Evolutionary conservation across 495 filamentous ascomycete genomes (phyloP), one percentile per base, ranked within the genome.

Genomic region (Gamarada debralockiae): DNA sequence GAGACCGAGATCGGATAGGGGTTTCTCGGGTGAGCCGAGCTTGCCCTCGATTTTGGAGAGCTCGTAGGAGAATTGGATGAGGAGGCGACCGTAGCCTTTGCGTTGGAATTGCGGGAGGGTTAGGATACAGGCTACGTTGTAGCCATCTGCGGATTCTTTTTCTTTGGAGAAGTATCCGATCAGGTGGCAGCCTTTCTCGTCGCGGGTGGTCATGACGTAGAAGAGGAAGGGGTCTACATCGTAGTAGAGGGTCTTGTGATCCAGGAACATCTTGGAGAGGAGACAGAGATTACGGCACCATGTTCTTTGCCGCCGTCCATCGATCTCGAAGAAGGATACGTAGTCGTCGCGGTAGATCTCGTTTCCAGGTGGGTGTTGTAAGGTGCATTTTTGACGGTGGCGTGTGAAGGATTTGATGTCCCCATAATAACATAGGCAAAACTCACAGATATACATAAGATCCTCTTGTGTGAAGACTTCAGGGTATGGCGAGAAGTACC

Each of bases 231-330:
- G 93, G 63, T 98, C 93, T 48, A 98, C 93, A 61, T 98, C 93
- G 72, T 97, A 98, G 77, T 96, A 98, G n/a, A 98, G 86, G 7
- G 93, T 97, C 68, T 98, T 98, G 73, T 97, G 93, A 61, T 97
- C 93, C 22, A 98, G 82, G 71, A 98, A 98, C 65, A 97, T 86
- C 65, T 98, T 98, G 52, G 82, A 90, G 4, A 98, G 76, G 0
- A 98, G 76, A 68, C 93, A 97, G 20, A 98, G 77, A 59, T 98
- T 98, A 4, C 93, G 89, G 57, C 95, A 97, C 91, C 91, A 98
- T 2, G 89, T 95, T 10, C 92, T 79, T 62, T 98, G 93, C n/a
- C 93, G 79, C 14, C 91, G 81, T 3, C 93, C 93, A 63, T 98
- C 93, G 54, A 98, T 95, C 68, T 98, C 93, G 61, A 96, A 98